Conservation (phyloP, 176 grass and related monocot genomes). For the Bothriochloa decipiens region DNA sequence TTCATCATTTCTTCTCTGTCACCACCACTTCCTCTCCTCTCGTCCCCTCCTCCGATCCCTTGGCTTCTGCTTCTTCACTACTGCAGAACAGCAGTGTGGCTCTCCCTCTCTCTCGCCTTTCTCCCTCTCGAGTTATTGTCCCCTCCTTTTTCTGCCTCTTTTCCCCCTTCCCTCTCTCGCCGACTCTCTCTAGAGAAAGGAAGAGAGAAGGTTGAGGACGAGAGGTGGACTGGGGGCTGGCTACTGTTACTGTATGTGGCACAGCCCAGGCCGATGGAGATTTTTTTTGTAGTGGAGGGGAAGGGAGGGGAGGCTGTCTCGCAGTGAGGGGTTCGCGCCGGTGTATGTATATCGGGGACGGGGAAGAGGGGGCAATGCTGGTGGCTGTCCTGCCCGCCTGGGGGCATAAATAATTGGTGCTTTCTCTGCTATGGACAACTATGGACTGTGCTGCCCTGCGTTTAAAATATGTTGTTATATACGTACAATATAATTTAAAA, state of each 20-base stretch:
- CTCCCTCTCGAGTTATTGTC: constrained; percentile 30
- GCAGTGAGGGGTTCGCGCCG: neutral
- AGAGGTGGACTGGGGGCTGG: constrained; percentile 18
- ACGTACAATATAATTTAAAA: too few relatives aligned
- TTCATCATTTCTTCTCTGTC: constrained; percentile 47
- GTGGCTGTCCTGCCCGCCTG: constrained; percentile 57
- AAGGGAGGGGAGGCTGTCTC: neutral
- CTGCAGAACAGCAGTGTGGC: neutral
- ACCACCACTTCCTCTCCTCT: constrained; percentile 29
- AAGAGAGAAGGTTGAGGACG: neutral
- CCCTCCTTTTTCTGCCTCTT: constrained; percentile 27
- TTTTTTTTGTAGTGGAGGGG: constrained; percentile 23
- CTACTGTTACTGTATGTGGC: constrained; percentile 21
- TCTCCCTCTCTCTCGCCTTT: neutral
- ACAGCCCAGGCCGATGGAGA: constrained; percentile 22
- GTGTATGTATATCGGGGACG: neutral
- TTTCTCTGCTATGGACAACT: neutral
- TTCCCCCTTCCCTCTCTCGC: neutral
- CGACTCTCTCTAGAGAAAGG: constrained; percentile 18
- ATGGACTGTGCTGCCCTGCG: constrained; percentile 12
- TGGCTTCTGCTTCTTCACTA: too few relatives aligned
- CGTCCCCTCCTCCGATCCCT: neutral
- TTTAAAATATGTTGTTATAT: constrained; percentile 11
- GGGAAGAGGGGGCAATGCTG: constrained; percentile 54
- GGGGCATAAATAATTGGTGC: constrained; percentile 63